These are phyloP conservation scores for Monosporascus sp. DNA, from an alignment of 2,329 filamentous ascomycete genomes.

Conservation along the genomic window DNA sequence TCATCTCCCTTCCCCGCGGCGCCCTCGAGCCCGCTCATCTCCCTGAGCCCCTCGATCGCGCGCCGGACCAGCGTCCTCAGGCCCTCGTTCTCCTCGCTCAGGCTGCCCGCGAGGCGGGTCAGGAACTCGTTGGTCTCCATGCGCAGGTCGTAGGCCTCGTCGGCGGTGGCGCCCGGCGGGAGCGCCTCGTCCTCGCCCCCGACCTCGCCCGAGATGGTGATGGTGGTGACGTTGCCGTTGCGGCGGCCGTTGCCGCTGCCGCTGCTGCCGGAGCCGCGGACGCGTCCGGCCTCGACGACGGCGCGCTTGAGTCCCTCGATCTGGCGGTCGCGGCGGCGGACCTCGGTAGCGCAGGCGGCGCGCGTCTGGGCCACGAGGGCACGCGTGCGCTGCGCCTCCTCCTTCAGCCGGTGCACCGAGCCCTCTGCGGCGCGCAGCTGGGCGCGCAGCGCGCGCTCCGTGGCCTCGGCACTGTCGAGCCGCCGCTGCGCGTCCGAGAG, in stretches of 20 bases:
- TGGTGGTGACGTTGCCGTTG: conserved; percentile 49
- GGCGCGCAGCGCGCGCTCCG: conserved; percentile 63
- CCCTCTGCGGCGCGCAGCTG: conserved; percentile 71
- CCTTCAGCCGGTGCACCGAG: conserved; percentile 69
- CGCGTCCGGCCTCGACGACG: conserved; percentile 64
- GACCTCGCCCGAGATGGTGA: conserved; percentile 53
- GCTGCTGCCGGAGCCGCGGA: conserved; percentile 31
- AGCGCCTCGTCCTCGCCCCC: conserved; percentile 31
- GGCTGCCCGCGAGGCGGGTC: conserved; percentile 71
- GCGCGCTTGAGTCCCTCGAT: conserved; percentile 86
- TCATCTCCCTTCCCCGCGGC: conserved; percentile 22
- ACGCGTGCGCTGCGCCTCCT: conserved; percentile 77
- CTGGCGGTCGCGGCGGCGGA: conserved; percentile 84
- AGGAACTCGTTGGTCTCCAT: conserved; percentile 90
- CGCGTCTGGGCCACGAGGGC: conserved; percentile 76
- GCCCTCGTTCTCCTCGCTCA: conserved; percentile 89
- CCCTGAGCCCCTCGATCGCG: conserved; percentile 65
- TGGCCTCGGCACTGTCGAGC: conserved; percentile 56
- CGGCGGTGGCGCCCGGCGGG: conserved; percentile 28
- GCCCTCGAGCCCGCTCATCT: conserved; percentile 56
- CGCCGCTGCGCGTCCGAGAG: conserved; percentile 49
- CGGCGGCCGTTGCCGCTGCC: conserved; percentile 36
- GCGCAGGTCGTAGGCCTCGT: conserved; percentile 63
- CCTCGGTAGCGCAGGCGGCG: conserved; percentile 81
- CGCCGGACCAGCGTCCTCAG: conserved; percentile 66